These are phyloP conservation scores for Medicago ruthenica DNA, from an alignment of 306 rosid genomes.

Conservation along the genomic window DNA sequence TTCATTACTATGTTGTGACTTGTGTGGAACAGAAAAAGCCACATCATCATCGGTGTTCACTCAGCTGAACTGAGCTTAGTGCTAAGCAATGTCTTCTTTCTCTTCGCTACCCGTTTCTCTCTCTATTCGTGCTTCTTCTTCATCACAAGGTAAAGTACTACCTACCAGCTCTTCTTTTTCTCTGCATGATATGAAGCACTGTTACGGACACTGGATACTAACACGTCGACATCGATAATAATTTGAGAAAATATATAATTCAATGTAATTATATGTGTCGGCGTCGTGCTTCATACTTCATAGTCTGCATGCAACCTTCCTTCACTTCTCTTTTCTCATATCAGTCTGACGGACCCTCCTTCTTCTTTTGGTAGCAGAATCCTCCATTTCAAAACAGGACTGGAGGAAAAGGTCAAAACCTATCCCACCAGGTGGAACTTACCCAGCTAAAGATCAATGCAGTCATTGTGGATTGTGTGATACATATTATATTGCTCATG, in stretches of 20 bases:
- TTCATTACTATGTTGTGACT: not conserved
- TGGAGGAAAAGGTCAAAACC: slow-evolving; percentile 91
- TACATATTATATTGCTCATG: slow-evolving; percentile 95
- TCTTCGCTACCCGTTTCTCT: slow-evolving; percentile 54
- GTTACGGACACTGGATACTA: too few species aligned
- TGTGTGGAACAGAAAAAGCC: slow-evolving; percentile 29
- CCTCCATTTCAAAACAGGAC: slow-evolving; percentile 64
- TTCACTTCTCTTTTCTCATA: not conserved
- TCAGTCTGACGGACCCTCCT: not conserved
- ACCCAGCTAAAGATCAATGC: slow-evolving; percentile 97
- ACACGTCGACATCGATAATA: too few species aligned
- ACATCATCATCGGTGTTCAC: not conserved
- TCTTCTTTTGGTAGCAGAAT: slow-evolving; percentile 43
- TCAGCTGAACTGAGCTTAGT: not conserved
- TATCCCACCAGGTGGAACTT: slow-evolving; percentile 88
- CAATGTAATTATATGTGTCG: too few species aligned
- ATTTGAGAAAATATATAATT: too few species aligned
- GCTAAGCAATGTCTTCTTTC: slow-evolving; percentile 58
- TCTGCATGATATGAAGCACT: not conserved
- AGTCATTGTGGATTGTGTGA: slow-evolving; percentile 96
- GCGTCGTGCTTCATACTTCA: too few species aligned
- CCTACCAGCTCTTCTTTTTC: not conserved
- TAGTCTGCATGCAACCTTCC: not conserved
- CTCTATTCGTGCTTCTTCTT: slow-evolving; percentile 55
- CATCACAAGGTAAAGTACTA: slow-evolving; percentile 56